A percentile compares a stretch with the other conserved stretches of the same genome.
Conservation (phyloP, 176 grass and related monocot species). For the Cenchrus americanus region DNA sequence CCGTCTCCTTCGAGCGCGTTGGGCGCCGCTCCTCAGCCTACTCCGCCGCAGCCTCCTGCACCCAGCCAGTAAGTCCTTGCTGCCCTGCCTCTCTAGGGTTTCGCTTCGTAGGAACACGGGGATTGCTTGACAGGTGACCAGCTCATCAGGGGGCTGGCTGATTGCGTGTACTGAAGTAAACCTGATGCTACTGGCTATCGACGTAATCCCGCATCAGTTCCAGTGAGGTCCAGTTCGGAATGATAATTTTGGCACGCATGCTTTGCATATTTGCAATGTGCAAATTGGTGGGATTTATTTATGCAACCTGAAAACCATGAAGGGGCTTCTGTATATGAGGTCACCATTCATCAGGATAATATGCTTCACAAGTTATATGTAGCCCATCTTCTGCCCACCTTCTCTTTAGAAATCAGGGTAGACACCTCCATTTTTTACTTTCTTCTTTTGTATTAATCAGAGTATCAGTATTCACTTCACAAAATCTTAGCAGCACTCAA, state of each 20-base stretch:
- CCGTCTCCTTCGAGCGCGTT: not conserved
- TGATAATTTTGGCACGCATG: not conserved
- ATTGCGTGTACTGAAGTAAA: not conserved
- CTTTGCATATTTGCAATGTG: not conserved
- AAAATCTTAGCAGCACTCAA: not conserved
- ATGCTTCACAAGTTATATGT: not conserved
- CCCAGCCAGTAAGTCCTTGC: slow-evolving; percentile 40
- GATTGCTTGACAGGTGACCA: not conserved
- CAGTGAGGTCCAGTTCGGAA: not conserved
- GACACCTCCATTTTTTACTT: not conserved
- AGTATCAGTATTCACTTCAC: not conserved
- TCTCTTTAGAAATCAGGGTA: not conserved
- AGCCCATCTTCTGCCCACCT: not conserved
- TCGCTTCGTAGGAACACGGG: not conserved
- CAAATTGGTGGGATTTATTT: not conserved
- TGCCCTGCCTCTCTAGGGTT: slow-evolving; percentile 36
- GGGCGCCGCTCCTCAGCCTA: not conserved
- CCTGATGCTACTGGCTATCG: not conserved
- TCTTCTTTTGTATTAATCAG: not conserved
- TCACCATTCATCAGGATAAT: not conserved
- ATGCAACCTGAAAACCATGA: not conserved
- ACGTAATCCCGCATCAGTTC: not conserved
- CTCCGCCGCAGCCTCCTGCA: slow-evolving; percentile 1
- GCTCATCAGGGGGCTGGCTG: not conserved
- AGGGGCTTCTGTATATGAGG: not conserved